Conservation (phyloP, 306 rosid species). For the Prunus mira region DNA sequence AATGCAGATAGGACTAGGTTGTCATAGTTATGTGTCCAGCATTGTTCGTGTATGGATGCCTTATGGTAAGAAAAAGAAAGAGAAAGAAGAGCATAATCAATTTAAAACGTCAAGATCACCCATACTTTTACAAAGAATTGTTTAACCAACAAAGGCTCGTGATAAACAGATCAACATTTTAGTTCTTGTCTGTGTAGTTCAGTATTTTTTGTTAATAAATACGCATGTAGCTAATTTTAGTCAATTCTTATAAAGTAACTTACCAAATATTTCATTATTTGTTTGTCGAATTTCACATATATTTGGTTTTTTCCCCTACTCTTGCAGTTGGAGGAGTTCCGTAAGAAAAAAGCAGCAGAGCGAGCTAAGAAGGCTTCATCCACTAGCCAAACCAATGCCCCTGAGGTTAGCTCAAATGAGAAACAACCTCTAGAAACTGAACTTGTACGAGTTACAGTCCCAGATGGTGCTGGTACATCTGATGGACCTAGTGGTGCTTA, state of each 20-base stretch:
- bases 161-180: neutral
- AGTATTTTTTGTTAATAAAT: neutral
- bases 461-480: slow-evolving; percentile 68
- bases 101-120: neutral
- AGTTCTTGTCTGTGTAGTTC: neutral
- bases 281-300: neutral
- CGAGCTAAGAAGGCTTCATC: slow-evolving; percentile 63
- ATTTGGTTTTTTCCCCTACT: slow-evolving; percentile 7
- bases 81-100: neutral
- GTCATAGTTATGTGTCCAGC: neutral
- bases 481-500: slow-evolving; percentile 39
- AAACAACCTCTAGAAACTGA: slow-evolving; percentile 65
- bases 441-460: slow-evolving; percentile 45
- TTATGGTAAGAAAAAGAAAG: neutral
- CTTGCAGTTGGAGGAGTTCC: slow-evolving; percentile 90
- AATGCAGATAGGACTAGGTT: neutral
- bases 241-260: neutral
- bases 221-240: neutral
- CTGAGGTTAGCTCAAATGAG: slow-evolving; percentile 46
- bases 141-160: neutral
- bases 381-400: slow-evolving; percentile 31
- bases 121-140: neutral
- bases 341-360: slow-evolving; percentile 89
- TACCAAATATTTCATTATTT: neutral
- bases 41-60: neutral